A percentile compares a stretch with the other conserved stretches of the same genome.
Evolutionary conservation across 2,329 filamentous ascomycete species (phyloP).

Genomic region (Macrophomina pseudophaseolina): DNA sequence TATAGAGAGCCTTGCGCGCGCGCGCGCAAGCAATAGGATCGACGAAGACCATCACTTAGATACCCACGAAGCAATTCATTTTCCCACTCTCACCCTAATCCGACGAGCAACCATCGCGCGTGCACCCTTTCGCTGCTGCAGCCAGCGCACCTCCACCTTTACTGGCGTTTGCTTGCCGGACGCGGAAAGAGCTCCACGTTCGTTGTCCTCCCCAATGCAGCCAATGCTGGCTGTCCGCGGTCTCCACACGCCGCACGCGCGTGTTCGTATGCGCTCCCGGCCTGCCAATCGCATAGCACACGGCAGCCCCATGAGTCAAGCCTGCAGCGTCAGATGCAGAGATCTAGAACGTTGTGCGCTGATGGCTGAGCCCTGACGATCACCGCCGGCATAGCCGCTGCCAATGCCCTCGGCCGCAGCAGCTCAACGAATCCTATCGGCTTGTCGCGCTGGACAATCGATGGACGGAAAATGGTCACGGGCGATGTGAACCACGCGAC

Average conservation of each 20-base stretch:
- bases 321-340: not conserved
- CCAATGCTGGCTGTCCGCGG: not conserved
- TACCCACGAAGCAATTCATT: conserved; percentile 2
- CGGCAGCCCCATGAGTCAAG: not conserved
- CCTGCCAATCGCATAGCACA: not conserved
- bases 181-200: not conserved
- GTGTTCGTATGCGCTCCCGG: not conserved
- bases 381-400: conserved; percentile 1
- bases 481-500: not conserved
- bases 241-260: not conserved
- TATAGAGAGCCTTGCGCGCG: not conserved
- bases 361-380: conserved; percentile 4
- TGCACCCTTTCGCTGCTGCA: not conserved
- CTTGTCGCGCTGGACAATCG: not conserved
- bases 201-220: not conserved
- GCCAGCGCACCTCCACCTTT: not conserved
- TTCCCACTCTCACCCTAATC: not conserved
- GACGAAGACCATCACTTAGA: not conserved
- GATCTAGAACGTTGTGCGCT: not conserved
- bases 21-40: not conserved
- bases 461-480: not conserved
- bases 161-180: not conserved
- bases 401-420: not conserved
- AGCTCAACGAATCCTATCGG: not conserved
- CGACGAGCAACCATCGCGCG: not conserved